These are phyloP conservation scores for Simplicillium sp. DNA, from an alignment of 2,329 filamentous ascomycete genomes.

Conservation along the genomic window DNA sequence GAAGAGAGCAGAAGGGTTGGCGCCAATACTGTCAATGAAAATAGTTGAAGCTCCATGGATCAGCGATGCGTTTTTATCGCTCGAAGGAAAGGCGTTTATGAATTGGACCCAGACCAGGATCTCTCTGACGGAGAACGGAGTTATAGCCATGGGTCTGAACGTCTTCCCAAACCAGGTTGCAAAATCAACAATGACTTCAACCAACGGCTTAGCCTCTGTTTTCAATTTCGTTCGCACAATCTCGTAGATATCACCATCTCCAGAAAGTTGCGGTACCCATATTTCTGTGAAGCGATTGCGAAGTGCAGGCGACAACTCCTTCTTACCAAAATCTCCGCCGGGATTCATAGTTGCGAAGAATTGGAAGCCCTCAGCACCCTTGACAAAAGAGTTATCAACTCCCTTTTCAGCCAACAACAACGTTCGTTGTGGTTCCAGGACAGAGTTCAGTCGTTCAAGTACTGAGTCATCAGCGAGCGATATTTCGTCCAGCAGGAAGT, in stretches of 20 bases:
- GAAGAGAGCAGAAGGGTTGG: slow-evolving; percentile 83
- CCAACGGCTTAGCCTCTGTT: slow-evolving; percentile 43
- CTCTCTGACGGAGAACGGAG: slow-evolving; percentile 82
- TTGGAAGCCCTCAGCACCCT: slow-evolving; percentile 72
- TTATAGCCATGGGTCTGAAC: slow-evolving; percentile 66
- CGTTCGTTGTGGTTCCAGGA: slow-evolving; percentile 79
- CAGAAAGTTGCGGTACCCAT: slow-evolving; percentile 86
- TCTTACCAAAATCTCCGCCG: slow-evolving; percentile 96
- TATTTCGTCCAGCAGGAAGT: slow-evolving; percentile 94
- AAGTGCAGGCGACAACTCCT: slow-evolving; percentile 88
- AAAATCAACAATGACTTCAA: slow-evolving; percentile 70
- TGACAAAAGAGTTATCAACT: slow-evolving; percentile 69
- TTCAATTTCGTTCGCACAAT: slow-evolving; percentile 74
- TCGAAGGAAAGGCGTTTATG: slow-evolving; percentile 56
- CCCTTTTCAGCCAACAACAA: slow-evolving; percentile 93
- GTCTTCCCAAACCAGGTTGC: slow-evolving; percentile 84
- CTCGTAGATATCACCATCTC: slow-evolving; percentile 74
- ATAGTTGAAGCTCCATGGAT: slow-evolving; percentile 91
- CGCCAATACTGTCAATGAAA: slow-evolving; percentile 89
- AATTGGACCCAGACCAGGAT: slow-evolving; percentile 91
- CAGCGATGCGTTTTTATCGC: slow-evolving; percentile 35
- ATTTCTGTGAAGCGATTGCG: slow-evolving; percentile 98
- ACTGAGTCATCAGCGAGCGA: slow-evolving; percentile 97
- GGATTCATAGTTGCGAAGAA: slow-evolving; percentile 99
- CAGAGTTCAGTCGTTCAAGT: slow-evolving; percentile 89